Base-by-base conservation (phyloP, 495 filamentous ascomycete species). In the Talaromyces borbonicus region DNA sequence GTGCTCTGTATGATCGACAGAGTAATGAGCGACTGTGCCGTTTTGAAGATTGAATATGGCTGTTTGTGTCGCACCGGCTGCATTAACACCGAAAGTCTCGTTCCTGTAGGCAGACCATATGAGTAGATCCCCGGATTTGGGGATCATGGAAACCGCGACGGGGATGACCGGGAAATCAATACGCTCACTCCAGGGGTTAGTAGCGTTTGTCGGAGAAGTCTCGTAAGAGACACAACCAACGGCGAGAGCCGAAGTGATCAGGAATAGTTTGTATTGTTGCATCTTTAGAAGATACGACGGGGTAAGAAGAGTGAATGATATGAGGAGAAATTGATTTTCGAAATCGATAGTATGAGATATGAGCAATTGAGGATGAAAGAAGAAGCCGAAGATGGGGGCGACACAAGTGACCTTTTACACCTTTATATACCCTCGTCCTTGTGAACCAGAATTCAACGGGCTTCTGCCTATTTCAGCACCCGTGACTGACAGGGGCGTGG, bases 141-240 rank as follows among this genome's bases (percentile, higher is more conserved):
- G 55, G n/a, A 65, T 56, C 14, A 63, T 55, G 6, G 65, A 62
- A 6, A 53, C 61, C 1, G 65, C 57, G 7, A 65, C 73, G 16
- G 75, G 63, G 2, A 76, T 66, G 6, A 79, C 49, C 11, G 75
- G 75, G 25, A 78, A 65, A 26, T 74, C 64, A 20, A 79, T 47
- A n/a, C 22, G 30, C 5, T 47, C 41, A 19, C 35, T 38, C 22
- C 30, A 43, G 19, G 43, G 42, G 22, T 41, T 2, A 26, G 38
- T 26, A 4, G 38, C 23, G 16, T 26, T 41, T 4, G 20, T 41
- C 18, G 38, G 38, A 7, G 20, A 25, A 23, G 24, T 20, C n/a
- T 41, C 22, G 23, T 41, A 41, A 16, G 38, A 41, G 38, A 41
- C 38, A 11, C 5, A 11, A n/a, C 38, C 38, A 16, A 26, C 11